Base-by-base conservation (phyloP, 169 alveolate species). In the Eimeria tenella region DNA sequence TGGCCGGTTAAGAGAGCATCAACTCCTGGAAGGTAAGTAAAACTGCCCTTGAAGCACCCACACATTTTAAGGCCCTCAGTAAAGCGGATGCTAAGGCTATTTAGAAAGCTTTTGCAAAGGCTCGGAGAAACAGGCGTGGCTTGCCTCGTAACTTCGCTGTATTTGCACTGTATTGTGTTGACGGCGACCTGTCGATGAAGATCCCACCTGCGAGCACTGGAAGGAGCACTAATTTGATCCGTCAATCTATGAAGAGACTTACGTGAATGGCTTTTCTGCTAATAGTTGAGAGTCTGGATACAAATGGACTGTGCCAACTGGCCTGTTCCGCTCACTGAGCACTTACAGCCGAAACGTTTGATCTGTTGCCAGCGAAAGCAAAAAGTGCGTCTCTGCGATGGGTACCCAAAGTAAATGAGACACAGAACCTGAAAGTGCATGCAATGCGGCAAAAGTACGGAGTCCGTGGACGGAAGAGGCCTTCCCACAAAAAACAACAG, bases 1-100 rank as follows among this genome's bases (percentile, higher is more conserved):
- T 84, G 91, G 63, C 91, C 91, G 15, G 91, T 84, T 53, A 84
- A 15, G 53, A 84, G 91, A 62, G 70, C 91, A 7, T 84, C 91
- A 23, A 84, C 23, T 21, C 91, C 91, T 17, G 91, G 9, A 58
- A 84, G 23, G 65, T 60, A 62, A 55, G 91, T 62, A 62, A 84
- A 62, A 77, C 91, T 84, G 65, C 42, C 31, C 15, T 2, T 25
- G 15, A 42, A 84, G 62, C 21, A 52, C 81, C 62, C 62, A 62
- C 25, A 49, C 81, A 19, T 49, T 62, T 79, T 42, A 62, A 75
- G 19, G 5, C 9, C 4, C 0, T 50, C 17, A 50, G 52, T 50
- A 1, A 52, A 1, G 63, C 7, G 11, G 21, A 50, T 0, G 11
- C 8, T 0, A 9, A n/a, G 56, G 25, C 2, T 7, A n/a, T 23